Conservation (phyloP, 768 basidiomycete species). For the Suillus alpinus region DNA sequence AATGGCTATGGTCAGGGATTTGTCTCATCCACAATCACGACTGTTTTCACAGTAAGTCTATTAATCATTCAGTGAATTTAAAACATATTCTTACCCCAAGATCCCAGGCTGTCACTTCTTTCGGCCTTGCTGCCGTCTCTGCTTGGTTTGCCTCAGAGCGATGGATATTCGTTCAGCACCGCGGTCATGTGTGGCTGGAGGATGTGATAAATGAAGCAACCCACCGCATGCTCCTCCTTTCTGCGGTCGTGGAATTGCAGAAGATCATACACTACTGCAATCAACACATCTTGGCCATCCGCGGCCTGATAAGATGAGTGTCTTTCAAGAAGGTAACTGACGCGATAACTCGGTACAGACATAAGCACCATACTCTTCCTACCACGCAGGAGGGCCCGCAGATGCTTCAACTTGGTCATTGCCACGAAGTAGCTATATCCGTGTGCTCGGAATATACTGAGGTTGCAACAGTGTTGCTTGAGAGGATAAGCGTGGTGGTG, state of each 20-base stretch:
- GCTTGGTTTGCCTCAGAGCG: constrained; percentile 55
- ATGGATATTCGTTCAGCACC: constrained; percentile 45
- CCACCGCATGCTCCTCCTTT: constrained; percentile 22
- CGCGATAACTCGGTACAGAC: background rate
- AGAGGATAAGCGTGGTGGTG: too few species aligned
- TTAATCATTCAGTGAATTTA: background rate
- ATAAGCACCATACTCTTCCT: background rate
- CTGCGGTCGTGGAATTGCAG: constrained; percentile 16
- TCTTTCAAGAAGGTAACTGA: constrained; percentile 1
- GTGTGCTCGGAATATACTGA: constrained; percentile 24
- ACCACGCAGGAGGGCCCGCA: background rate
- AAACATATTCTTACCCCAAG: constrained; percentile 8
- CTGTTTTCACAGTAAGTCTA: constrained; percentile 59
- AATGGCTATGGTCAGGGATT: constrained; percentile 38
- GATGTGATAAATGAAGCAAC: constrained; percentile 38
- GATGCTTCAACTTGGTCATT: background rate
- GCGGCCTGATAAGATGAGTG: constrained; percentile 23
- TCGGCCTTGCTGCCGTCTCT: constrained; percentile 49
- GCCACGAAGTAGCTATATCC: constrained; percentile 23
- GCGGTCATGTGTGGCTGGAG: constrained; percentile 50
- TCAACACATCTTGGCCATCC: constrained; percentile 14
- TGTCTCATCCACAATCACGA: constrained; percentile 70
- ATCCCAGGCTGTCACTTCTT: constrained; percentile 35
- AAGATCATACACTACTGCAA: constrained; percentile 22
- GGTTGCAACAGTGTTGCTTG: too few species aligned